phyloP scores from a whole-genome alignment of 2,329 filamentous ascomycete species.

The Fonsecaea monophora region DNA sequence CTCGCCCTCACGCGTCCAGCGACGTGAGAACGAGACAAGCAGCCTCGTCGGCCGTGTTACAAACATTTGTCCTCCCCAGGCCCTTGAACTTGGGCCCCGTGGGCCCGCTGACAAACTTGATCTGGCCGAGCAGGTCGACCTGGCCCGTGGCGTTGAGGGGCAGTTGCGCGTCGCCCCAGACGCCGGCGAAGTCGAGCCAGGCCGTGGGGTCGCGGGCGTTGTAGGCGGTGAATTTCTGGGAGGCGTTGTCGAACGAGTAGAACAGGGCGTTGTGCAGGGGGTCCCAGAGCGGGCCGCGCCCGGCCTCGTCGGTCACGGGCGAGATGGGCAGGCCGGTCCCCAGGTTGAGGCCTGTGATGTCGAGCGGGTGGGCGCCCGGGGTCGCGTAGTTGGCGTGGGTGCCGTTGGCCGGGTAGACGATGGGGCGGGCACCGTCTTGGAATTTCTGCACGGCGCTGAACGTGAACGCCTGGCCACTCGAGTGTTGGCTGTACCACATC shows the following conservation, averaged over 20 bases:
- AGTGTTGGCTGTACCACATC: constrained; percentile 70
- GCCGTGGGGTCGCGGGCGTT: constrained; percentile 56
- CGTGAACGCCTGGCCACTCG: constrained; percentile 67
- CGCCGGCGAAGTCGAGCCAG: constrained; percentile 64
- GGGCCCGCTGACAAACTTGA: constrained; percentile 65
- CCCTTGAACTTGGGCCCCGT: constrained; percentile 68
- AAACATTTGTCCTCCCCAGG: constrained; percentile 62
- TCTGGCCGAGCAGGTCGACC: constrained; percentile 55
- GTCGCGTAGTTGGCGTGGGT: constrained; percentile 72
- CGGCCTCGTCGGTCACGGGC: constrained; percentile 60
- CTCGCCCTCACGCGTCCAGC: not conserved
- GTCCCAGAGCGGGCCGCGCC: constrained; percentile 66
- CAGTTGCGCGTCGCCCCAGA: constrained; percentile 69
- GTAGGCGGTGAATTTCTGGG: constrained; percentile 56
- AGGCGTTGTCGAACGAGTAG: constrained; percentile 59
- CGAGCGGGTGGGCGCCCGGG: constrained; percentile 64
- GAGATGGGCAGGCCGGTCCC: constrained; percentile 48
- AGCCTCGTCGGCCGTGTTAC: constrained; percentile 41
- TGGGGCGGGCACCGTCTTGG: constrained; percentile 58
- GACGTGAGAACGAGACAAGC: not conserved
- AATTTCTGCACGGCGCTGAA: constrained; percentile 58
- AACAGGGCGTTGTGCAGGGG: constrained; percentile 62
- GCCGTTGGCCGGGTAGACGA: constrained; percentile 66
- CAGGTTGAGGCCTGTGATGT: constrained; percentile 67
- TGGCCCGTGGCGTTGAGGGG: constrained; percentile 55